Evolutionary conservation across 2,329 filamentous ascomycete species (phyloP).

Genomic region (Stylonectria norvegica): DNA sequence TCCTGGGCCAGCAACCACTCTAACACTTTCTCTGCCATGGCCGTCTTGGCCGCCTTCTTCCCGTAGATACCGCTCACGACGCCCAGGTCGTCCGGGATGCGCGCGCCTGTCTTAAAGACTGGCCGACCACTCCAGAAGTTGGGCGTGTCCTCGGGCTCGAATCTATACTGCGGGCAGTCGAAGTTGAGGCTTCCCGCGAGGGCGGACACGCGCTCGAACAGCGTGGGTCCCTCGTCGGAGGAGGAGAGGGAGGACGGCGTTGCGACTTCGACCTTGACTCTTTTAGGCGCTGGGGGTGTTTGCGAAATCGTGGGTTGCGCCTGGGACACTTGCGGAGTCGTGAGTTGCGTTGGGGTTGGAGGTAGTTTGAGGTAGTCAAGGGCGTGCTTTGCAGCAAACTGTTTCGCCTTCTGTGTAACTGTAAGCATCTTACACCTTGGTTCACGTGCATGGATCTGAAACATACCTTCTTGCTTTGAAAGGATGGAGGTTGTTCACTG

Average conservation of each 20-base stretch:
- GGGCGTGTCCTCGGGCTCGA: conserved; percentile 14
- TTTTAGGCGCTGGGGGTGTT: conserved; percentile 9
- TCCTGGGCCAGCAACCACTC: conserved; percentile 31
- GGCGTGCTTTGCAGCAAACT: conserved; percentile 50
- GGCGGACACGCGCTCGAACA: conserved; percentile 27
- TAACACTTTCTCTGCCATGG: conserved; percentile 40
- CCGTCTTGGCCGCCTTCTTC: conserved; percentile 34
- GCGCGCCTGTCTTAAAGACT: conserved; percentile 30
- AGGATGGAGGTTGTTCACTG: conserved; percentile 32
- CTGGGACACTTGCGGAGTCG: conserved; percentile 1
- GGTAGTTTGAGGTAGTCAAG: conserved; percentile 37
- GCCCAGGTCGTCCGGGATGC: conserved; percentile 33
- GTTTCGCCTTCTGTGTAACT: conserved; percentile 44
- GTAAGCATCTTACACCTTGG: too few species aligned
- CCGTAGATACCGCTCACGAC: conserved; percentile 33
- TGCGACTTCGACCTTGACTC: conserved; percentile 13
- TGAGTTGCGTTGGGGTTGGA: background rate
- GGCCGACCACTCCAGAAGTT: conserved; percentile 38
- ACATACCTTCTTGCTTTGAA: conserved; percentile 45
- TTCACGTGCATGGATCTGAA: too few species aligned
- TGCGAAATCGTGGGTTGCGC: conserved; percentile 8
- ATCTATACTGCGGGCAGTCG: conserved; percentile 32
- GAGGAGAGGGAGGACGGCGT: background rate
- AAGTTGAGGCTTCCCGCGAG: conserved; percentile 35
- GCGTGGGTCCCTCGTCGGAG: conserved; percentile 7